A percentile compares a stretch with the other conserved stretches of the same genome.
Conservation (phyloP, 768 basidiomycete genomes). For the Boletus rubroflammeus region DNA sequence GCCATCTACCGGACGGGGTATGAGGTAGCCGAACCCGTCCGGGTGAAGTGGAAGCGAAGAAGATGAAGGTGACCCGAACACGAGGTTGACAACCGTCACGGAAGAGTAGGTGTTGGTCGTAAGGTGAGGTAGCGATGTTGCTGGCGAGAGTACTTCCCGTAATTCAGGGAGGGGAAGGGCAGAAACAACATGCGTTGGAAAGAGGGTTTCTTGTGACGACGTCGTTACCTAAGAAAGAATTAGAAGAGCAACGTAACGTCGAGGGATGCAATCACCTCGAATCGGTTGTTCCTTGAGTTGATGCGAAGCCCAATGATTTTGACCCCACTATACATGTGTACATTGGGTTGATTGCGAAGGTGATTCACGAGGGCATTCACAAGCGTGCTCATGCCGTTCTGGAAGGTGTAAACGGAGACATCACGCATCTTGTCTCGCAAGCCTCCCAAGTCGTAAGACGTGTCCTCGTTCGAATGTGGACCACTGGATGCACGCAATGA, state of each 20-base stretch:
- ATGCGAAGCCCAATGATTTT: conserved; percentile 35
- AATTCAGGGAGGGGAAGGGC: conserved; percentile 65
- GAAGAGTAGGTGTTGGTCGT: conserved; percentile 68
- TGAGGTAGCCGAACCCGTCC: conserved; percentile 89
- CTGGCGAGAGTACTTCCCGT: conserved; percentile 38
- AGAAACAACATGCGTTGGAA: conserved; percentile 70
- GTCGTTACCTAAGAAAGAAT: conserved; percentile 30
- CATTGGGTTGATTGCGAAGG: conserved; percentile 49
- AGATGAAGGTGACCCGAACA: conserved; percentile 56
- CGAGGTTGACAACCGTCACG: conserved; percentile 85
- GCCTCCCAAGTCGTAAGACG: conserved; percentile 48
- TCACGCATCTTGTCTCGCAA: conserved; percentile 46
- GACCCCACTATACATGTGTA: conserved; percentile 50
- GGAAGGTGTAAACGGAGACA: conserved; percentile 80
- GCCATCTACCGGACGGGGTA: conserved; percentile 67
- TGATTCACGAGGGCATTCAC: conserved; percentile 49
- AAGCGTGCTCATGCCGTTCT: conserved; percentile 69
- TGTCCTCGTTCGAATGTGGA: conserved; percentile 1
- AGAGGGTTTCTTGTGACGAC: conserved; percentile 32
- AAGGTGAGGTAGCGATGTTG: conserved; percentile 56
- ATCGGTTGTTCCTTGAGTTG: conserved; percentile 32
- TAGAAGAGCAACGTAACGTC: conserved; percentile 1
- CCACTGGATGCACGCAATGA: conserved; percentile 33
- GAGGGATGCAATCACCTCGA: conserved; percentile 41
- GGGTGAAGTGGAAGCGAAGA: conserved; percentile 56